Conservation (phyloP, 306 rosid species). For the Vigna reflexopilosa region DNA sequence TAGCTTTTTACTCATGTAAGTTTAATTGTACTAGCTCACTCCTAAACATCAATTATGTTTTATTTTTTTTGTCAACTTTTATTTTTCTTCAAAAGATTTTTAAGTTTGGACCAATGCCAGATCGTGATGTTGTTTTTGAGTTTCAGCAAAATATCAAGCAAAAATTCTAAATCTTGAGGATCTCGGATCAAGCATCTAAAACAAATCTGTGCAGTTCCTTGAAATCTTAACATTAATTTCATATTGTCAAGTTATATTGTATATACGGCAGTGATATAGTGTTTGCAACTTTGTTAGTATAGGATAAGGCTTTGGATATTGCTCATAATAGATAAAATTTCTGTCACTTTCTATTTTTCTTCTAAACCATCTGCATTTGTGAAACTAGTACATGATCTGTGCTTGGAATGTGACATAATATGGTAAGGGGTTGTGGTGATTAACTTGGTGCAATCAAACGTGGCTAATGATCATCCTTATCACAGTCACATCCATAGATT, state of each 20-base stretch:
- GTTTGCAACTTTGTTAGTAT: not conserved
- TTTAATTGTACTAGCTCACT: slow-evolving; percentile 31
- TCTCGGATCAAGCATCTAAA: slow-evolving; percentile 7
- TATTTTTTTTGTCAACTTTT: slow-evolving; percentile 31
- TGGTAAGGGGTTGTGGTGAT: slow-evolving; percentile 37
- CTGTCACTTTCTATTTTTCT: slow-evolving; percentile 22
- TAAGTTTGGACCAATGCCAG: slow-evolving; percentile 22
- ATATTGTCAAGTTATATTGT: slow-evolving; percentile 30
- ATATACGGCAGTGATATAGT: slow-evolving; percentile 3
- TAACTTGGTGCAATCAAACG: slow-evolving; percentile 21
- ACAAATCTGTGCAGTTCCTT: slow-evolving; percentile 20
- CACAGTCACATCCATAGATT: slow-evolving; percentile 14
- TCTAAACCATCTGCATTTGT: slow-evolving; percentile 5
- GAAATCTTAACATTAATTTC: slow-evolving; percentile 13
- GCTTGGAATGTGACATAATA: slow-evolving; percentile 22
- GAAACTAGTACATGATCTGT: slow-evolving; percentile 16
- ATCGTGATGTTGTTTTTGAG: slow-evolving; percentile 39
- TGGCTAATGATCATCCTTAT: slow-evolving; percentile 24
- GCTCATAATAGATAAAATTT: slow-evolving; percentile 5
- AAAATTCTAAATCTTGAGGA: slow-evolving; percentile 43
- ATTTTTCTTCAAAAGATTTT: slow-evolving; percentile 15
- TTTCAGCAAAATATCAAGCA: slow-evolving; percentile 36
- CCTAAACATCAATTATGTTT: slow-evolving; percentile 28
- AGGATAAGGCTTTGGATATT: slow-evolving; percentile 2
- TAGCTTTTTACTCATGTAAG: slow-evolving; percentile 35